phyloP scores from a whole-genome alignment of 495 filamentous ascomycete species.

The Hyaloscypha bicolor region DNA sequence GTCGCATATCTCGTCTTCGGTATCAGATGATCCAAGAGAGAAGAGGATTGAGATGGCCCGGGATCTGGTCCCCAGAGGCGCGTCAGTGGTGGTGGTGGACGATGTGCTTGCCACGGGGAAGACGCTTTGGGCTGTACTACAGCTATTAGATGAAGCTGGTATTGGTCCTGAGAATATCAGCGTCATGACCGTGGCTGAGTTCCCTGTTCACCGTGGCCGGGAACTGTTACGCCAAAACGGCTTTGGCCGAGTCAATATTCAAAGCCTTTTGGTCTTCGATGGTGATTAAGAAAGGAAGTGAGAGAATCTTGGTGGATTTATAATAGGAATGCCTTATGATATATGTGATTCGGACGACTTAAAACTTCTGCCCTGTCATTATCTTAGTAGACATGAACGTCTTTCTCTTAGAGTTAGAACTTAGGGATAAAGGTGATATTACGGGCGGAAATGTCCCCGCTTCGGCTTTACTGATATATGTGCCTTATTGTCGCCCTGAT shows the following conservation, averaged over 20 bases:
- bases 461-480: no score
- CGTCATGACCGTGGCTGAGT: slow-evolving; percentile 63
- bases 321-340: no score
- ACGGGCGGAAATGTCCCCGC: no score
- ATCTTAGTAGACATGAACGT: no score
- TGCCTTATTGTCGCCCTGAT: no score
- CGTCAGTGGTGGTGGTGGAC: slow-evolving; percentile 61
- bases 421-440: no score
- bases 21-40: slow-evolving; percentile 37
- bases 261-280: slow-evolving; percentile 61
- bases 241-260: slow-evolving; percentile 58
- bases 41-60: slow-evolving; percentile 55
- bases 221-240: slow-evolving; percentile 51
- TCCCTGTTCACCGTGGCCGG: slow-evolving; percentile 61
- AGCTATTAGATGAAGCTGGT: slow-evolving; percentile 51
- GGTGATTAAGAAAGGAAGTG: slow-evolving; percentile 43
- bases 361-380: no score
- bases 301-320: not conserved
- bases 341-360: no score
- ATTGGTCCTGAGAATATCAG: slow-evolving; percentile 46
- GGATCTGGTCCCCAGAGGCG: slow-evolving; percentile 45
- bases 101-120: slow-evolving; percentile 64
- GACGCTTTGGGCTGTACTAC: slow-evolving; percentile 61
- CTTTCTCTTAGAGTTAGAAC: no score
- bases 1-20: slow-evolving; percentile 60